phyloP scores from a whole-genome alignment of 768 basidiomycete species.

The Termitomyces sp. region DNA sequence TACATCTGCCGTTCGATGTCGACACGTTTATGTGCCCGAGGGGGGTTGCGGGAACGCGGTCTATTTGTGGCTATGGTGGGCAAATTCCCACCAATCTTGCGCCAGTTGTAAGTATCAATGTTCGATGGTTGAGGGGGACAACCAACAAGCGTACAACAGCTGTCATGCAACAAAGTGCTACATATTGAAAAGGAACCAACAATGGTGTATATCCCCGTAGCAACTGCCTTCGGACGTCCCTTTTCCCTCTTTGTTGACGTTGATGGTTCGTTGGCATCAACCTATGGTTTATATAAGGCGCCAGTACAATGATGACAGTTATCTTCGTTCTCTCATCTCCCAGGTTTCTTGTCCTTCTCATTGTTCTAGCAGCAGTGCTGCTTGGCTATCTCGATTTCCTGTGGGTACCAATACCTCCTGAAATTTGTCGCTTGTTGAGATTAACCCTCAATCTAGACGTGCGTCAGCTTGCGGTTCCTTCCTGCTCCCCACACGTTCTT shows the following conservation, averaged over 20 bases:
- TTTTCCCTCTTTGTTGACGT: neutral
- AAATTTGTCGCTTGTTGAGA: neutral
- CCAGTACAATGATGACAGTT: conserved; percentile 1
- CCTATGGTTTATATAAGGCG: conserved; percentile 6
- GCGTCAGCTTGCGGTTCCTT: conserved; percentile 24
- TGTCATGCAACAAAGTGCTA: neutral
- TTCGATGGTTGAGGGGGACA: neutral
- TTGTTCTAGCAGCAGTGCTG: conserved; percentile 53
- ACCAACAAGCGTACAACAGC: conserved; percentile 5
- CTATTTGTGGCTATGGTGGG: neutral
- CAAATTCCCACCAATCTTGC: neutral
- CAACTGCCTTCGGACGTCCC: conserved; percentile 13
- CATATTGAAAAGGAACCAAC: neutral
- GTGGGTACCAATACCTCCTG: conserved; percentile 11
- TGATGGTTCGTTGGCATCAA: neutral
- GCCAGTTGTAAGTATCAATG: neutral
- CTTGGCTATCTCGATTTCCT: conserved; percentile 21
- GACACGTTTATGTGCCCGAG: neutral
- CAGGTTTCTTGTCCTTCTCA: conserved; percentile 18
- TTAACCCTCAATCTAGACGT: conserved; percentile 8
- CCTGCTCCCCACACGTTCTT: conserved; percentile 25
- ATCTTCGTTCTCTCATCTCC: conserved; percentile 13
- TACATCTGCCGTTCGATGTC: neutral
- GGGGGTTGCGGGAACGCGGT: neutral
- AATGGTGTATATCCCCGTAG: conserved; percentile 15